These are phyloP conservation scores for Adansonia grandidieri DNA, from an alignment of 441 rosid genomes.

Conservation along the genomic window DNA sequence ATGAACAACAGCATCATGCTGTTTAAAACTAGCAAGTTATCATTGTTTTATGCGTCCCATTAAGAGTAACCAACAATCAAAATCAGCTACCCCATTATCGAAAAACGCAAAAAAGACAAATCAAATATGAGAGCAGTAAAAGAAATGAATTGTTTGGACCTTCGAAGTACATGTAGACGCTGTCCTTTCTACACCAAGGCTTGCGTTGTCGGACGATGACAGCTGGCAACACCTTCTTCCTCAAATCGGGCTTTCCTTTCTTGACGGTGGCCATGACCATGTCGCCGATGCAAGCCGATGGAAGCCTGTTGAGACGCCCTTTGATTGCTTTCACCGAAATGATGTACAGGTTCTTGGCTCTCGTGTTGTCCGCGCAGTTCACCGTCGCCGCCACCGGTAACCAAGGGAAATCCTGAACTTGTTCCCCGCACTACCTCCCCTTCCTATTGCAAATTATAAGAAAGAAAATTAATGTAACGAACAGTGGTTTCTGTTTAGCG, in stretches of 20 bases:
- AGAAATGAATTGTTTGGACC: slow-evolving; percentile 25
- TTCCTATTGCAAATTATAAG: slow-evolving; percentile 38
- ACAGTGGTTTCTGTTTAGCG: not conserved
- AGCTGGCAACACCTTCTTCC: slow-evolving; percentile 16
- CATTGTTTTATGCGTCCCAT: slow-evolving; percentile 38
- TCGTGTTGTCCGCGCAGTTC: slow-evolving; percentile 61
- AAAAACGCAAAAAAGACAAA: slow-evolving; percentile 35
- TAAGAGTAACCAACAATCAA: slow-evolving; percentile 23
- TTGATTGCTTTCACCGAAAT: slow-evolving; percentile 21
- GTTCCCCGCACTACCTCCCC: slow-evolving; percentile 61
- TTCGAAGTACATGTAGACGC: not conserved
- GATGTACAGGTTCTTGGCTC: slow-evolving; percentile 34
- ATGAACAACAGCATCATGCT: slow-evolving; percentile 29
- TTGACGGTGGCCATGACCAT: slow-evolving; percentile 23
- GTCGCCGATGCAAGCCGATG: slow-evolving; percentile 19
- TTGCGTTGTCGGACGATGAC: slow-evolving; percentile 1
- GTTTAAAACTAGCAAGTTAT: slow-evolving; percentile 39
- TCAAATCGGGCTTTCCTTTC: slow-evolving; percentile 26
- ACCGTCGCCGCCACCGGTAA: slow-evolving; percentile 64
- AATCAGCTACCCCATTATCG: slow-evolving; percentile 28
- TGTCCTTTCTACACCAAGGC: not conserved
- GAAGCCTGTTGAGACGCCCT: slow-evolving; percentile 22
- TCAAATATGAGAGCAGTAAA: not conserved
- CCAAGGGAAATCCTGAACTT: slow-evolving; percentile 75
- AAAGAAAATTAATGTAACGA: not conserved